Evolutionary conservation across 2,329 filamentous ascomycete species (phyloP), one percentile per base, ranked within the genome.

Genomic region (Xylogone sp.): DNA sequence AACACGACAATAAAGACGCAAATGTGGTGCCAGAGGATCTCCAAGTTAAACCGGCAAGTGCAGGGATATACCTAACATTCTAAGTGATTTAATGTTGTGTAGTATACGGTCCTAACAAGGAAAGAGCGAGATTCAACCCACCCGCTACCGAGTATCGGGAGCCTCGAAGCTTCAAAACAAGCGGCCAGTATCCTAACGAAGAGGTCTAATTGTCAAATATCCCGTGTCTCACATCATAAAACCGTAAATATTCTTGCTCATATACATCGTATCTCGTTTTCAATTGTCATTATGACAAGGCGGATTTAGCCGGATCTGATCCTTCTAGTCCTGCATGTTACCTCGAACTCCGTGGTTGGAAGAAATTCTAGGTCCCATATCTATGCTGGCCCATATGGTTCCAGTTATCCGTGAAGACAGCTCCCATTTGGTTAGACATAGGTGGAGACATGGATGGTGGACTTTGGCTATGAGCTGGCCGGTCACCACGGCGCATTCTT

Each of bases 401-500:
- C 47, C 47, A 49, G n/a, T 49, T 24, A 18, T 49, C 21, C 20
- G 1, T 43, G n/a, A 49, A n/a, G 16, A 24, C 16, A 21, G 19
- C 29, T n/a, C 27, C 21, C 10, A 29, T 24, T 20, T 49, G 34
- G 18, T 16, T 18, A 21, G 21, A 21, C 9, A 21, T 31, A 43
- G 42, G 43, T 13, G n/a, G 21, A 39, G 34, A 39, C n/a, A n/a
- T 27, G 12, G 8, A 19, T 13, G 21, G 27, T 21, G 59, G 55
- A 43, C 59, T 62, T 18, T 61, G 59, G 31, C 53, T 60, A 24
- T 34, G 53, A 10, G 55, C 48, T 9, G 58, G 48, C 3, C 56
- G 49, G 12, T 62, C 62, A n/a, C 57, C 48, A 5, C 56, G 50
- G 21, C 55, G 59, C 22, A 72, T 69, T 31, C 68, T 67, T 56